Conservation (phyloP, 352 stramenopile species). For the Globisporangium alternatum region DNA sequence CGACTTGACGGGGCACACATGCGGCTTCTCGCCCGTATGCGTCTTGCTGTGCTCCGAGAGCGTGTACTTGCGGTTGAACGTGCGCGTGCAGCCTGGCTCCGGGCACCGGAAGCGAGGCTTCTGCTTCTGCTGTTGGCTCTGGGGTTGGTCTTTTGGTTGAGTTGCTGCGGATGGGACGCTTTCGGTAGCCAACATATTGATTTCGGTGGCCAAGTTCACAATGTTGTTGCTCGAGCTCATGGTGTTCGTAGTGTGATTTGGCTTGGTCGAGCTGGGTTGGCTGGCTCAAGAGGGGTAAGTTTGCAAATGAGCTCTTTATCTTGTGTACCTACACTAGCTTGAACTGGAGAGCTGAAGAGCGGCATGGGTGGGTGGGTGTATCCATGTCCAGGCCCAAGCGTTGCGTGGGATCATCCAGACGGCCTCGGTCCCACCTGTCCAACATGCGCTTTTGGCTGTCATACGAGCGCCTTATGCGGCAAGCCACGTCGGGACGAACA, state of each 20-base stretch:
- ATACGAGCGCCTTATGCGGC: conserved; percentile 2
- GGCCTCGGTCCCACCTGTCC: conserved; percentile 1
- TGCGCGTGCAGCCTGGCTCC: conserved; percentile 9
- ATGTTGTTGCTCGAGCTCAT: conserved; percentile 8
- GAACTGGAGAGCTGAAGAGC: neutral
- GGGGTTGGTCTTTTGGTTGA: neutral
- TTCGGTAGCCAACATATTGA: neutral
- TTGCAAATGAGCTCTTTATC: conserved; percentile 8
- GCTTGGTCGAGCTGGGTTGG: neutral
- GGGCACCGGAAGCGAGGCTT: conserved; percentile 4
- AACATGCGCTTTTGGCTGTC: conserved; percentile 9
- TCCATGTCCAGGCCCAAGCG: conserved; percentile 10
- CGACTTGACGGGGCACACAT: conserved; percentile 26
- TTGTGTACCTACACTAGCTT: neutral
- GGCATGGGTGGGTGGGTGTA: conserved; percentile 1
- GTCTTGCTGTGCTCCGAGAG: conserved; percentile 75
- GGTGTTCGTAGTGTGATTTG: neutral
- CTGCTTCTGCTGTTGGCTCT: neutral
- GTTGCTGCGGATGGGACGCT: neutral
- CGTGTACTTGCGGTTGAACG: conserved; percentile 70
- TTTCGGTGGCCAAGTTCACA: neutral
- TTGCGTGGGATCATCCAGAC: conserved; percentile 2
- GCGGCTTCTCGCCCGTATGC: conserved; percentile 71
- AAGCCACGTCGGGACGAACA: neutral
- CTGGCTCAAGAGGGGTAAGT: neutral